Evolutionary conservation across 495 filamentous ascomycete species (phyloP).

Genomic region (Lophiotrema nucula): DNA sequence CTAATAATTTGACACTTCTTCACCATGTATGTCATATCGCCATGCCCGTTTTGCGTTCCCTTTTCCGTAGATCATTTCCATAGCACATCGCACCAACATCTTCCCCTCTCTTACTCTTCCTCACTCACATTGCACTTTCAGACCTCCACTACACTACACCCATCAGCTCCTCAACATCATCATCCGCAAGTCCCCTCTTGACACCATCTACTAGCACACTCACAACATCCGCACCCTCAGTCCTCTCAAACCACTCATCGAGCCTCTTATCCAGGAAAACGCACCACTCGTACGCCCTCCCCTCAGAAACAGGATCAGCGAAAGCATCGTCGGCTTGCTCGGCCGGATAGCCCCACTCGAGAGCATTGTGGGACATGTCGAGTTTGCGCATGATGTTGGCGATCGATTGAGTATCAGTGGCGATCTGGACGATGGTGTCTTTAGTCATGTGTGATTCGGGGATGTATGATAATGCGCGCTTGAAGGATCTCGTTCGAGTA

Average conservation of each 20-base stretch:
- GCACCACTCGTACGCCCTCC: background rate
- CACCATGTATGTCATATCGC: no score
- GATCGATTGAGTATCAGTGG: background rate
- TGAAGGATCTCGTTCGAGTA: background rate
- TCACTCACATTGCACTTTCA: background rate
- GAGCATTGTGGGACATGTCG: constrained; percentile 7
- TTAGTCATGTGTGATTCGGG: background rate
- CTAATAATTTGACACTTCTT: no score
- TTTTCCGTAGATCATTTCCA: no score
- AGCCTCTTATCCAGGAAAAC: background rate
- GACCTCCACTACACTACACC: background rate
- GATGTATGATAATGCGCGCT: background rate
- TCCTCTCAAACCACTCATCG: constrained; percentile 4
- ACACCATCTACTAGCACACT: background rate
- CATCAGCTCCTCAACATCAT: background rate
- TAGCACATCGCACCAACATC: no score
- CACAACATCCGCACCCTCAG: background rate
- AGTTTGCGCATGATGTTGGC: background rate
- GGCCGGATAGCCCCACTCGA: constrained; percentile 9
- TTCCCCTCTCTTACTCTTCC: background rate
- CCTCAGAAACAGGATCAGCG: background rate
- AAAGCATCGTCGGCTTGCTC: background rate
- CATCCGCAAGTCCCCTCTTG: background rate
- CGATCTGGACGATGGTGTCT: background rate
- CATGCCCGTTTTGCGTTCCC: no score